Conservation (phyloP, 345 rosid species). For the Draba incana region DNA sequence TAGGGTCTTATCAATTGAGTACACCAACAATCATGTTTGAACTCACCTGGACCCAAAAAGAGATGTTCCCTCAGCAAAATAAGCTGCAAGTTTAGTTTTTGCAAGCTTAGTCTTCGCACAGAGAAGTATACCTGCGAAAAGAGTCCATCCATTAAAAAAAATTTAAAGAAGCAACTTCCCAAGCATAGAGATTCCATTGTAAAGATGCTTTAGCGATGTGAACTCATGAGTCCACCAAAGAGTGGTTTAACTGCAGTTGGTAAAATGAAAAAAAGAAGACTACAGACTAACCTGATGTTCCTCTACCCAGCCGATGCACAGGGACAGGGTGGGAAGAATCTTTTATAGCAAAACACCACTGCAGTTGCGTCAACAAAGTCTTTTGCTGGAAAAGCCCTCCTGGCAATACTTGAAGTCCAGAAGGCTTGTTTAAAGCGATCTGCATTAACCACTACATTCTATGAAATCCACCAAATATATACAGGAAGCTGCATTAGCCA, state of each 20-base stretch:
- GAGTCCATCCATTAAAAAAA: constrained; percentile 17
- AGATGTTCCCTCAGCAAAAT: constrained; percentile 86
- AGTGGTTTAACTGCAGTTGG: constrained; percentile 8
- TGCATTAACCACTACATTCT: constrained; percentile 38
- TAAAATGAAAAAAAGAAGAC: neutral
- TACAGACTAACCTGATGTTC: constrained; percentile 71
- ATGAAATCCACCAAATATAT: constrained; percentile 11
- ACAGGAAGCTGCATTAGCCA: neutral
- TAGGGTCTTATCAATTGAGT: no score
- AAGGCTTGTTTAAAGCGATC: constrained; percentile 92
- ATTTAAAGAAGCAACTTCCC: neutral
- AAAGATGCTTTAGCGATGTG: constrained; percentile 13
- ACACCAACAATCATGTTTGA: neutral
- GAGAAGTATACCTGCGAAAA: constrained; percentile 71
- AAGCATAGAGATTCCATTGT: constrained; percentile 9
- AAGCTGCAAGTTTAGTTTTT: constrained; percentile 70
- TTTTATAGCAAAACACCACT: constrained; percentile 56
- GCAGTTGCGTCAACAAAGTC: constrained; percentile 77
- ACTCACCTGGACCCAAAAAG: constrained; percentile 57
- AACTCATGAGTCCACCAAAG: no score
- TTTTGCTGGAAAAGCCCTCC: constrained; percentile 96
- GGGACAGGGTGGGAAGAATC: constrained; percentile 67
- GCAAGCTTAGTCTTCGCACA: constrained; percentile 91
- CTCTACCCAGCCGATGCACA: constrained; percentile 91
- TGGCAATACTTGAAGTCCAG: constrained; percentile 89